These are phyloP conservation scores for Zygoascus sp. DNA, from an alignment of 1,139 yeast genomes.

Conservation along the genomic window DNA sequence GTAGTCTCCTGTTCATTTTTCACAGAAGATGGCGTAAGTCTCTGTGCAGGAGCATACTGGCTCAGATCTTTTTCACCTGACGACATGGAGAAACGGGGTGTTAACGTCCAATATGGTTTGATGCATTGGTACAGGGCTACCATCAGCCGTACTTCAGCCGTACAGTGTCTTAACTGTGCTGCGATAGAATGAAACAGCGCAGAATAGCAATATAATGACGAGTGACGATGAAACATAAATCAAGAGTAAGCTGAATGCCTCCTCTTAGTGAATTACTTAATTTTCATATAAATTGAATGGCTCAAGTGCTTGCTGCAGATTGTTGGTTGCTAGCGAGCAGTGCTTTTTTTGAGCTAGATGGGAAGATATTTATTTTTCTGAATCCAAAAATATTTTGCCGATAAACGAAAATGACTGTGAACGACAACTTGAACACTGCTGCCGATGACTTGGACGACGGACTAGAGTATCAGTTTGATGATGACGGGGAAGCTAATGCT, in stretches of 20 bases:
- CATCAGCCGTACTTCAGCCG: too few relatives aligned
- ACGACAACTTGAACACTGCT: constrained; percentile 17
- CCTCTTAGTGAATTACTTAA: too few relatives aligned
- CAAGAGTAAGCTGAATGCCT: too few relatives aligned
- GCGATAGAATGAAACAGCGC: too few relatives aligned
- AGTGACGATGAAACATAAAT: too few relatives aligned
- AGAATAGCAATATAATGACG: too few relatives aligned
- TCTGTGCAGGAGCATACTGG: background rate
- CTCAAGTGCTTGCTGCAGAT: background rate
- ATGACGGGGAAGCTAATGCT: constrained; percentile 36
- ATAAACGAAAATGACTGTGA: background rate
- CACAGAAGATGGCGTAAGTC: background rate
- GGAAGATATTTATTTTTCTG: too few relatives aligned
- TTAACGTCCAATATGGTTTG: background rate
- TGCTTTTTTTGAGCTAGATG: too few relatives aligned
- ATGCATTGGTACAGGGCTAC: too few relatives aligned
- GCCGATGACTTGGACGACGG: constrained; percentile 70
- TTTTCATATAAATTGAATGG: too few relatives aligned
- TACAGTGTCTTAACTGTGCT: too few relatives aligned
- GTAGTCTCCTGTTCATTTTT: background rate
- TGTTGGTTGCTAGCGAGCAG: too few relatives aligned
- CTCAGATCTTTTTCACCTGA: background rate
- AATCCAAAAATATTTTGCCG: background rate
- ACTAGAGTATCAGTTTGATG: constrained; percentile 50
- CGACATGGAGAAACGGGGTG: background rate